Conservation (phyloP, 2,329 filamentous ascomycete genomes). For the Colletotrichum spinosum region DNA sequence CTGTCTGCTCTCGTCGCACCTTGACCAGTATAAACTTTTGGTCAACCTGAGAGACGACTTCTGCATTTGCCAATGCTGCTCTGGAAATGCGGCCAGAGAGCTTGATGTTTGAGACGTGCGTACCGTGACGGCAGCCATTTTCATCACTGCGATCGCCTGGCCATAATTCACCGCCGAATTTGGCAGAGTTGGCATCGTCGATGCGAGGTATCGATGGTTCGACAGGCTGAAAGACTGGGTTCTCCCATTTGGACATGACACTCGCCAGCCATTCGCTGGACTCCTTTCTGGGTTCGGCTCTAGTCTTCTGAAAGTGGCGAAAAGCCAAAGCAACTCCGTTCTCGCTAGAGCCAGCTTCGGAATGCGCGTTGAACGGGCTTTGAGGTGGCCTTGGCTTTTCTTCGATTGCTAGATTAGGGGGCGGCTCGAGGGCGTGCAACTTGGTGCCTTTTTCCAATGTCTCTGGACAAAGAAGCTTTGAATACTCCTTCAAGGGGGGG, state of each 20-base stretch:
- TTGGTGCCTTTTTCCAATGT: too few relatives aligned
- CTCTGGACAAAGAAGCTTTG: too few relatives aligned
- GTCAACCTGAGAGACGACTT: constrained; percentile 86
- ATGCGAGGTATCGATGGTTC: constrained; percentile 59
- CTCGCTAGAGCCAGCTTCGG: neutral
- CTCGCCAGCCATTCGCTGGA: constrained; percentile 67
- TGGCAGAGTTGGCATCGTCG: constrained; percentile 37
- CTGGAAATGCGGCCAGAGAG: constrained; percentile 69
- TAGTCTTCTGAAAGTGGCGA: constrained; percentile 15
- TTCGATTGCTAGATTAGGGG: too few relatives aligned
- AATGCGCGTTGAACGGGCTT: too few relatives aligned
- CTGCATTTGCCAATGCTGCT: constrained; percentile 66
- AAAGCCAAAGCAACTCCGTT: constrained; percentile 11
- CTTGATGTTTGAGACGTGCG: constrained; percentile 15
- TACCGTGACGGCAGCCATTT: constrained; percentile 7
- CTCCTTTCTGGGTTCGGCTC: constrained; percentile 37
- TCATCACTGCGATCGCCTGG: neutral
- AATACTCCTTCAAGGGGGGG: neutral
- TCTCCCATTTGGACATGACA: constrained; percentile 76
- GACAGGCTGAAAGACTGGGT: constrained; percentile 75
- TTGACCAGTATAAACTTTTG: constrained; percentile 86
- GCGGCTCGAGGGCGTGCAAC: too few relatives aligned
- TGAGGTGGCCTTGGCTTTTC: too few relatives aligned
- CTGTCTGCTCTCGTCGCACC: constrained; percentile 47
- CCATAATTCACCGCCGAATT: constrained; percentile 19